A percentile compares a stretch with the other conserved stretches of the same genome.
phyloP scores from a whole-genome alignment of 805 yeast genomes.

The Kazachstania psychrophila region DNA sequence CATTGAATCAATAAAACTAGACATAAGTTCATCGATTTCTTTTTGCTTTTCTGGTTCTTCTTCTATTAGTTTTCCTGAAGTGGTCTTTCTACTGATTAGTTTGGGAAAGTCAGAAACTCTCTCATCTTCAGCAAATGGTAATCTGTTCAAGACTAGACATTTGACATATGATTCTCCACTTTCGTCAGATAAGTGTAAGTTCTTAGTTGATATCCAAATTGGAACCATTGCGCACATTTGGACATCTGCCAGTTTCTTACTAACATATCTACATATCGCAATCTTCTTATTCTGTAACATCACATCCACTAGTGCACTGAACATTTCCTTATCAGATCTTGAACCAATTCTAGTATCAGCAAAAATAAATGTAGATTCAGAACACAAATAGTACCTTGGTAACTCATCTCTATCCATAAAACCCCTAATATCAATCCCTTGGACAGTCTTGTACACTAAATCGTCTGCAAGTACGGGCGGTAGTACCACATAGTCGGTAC shows the following conservation, averaged over 20 bases:
- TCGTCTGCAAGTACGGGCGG: conserved; percentile 39
- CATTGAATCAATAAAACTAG: conserved; percentile 35
- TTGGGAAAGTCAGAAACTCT: conserved; percentile 46
- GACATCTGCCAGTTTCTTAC: conserved; percentile 39
- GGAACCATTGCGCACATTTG: conserved; percentile 52
- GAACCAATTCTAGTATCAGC: conserved; percentile 30
- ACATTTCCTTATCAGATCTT: conserved; percentile 33
- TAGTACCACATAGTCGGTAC: conserved; percentile 46
- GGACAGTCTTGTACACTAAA: conserved; percentile 32
- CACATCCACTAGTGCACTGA: conserved; percentile 44
- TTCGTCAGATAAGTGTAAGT: background rate
- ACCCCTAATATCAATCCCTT: conserved; percentile 59
- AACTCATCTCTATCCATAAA: conserved; percentile 39
- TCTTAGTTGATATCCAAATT: conserved; percentile 9
- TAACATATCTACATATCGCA: conserved; percentile 59
- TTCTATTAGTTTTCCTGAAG: conserved; percentile 21
- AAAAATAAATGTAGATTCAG: conserved; percentile 49
- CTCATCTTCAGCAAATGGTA: conserved; percentile 74
- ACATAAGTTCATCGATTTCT: conserved; percentile 35
- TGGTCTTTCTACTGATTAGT: conserved; percentile 30
- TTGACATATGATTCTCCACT: conserved; percentile 19
- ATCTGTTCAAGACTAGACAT: conserved; percentile 41
- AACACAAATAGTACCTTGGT: conserved; percentile 51
- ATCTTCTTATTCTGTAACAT: conserved; percentile 39
- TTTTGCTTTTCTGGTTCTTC: conserved; percentile 28